Base-by-base conservation (phyloP, 495 filamentous ascomycete species). In the Penicillium antarcticum region DNA sequence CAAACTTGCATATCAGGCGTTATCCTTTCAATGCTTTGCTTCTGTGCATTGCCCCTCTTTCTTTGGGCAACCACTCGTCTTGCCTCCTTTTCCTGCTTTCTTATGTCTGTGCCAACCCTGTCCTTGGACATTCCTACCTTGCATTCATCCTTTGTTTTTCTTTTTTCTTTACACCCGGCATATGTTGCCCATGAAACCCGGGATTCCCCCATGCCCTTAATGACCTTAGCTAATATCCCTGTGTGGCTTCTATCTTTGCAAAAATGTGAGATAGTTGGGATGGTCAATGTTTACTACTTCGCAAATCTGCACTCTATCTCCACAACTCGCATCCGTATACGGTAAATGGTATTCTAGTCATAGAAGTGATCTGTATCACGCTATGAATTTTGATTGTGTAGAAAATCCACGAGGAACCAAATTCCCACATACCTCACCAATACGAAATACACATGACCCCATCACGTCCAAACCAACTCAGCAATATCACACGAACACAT, bases 1-100 rank as follows among this genome's bases (percentile, higher is more conserved):
- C 13, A 29, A 38, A 32, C 29, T 40, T 49, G 47, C 47, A 49
- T 49, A 18, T 29, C 47, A 16, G 47, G 47, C 47, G 47, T 49
- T 49, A 18, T 35, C 14, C 32, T 33, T 40, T 14, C 13, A 37
- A 37, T 41, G 26, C 16, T 41, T 23, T 48, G 24, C 46, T 40
- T 19, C 29, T 14, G 33, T 43, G 39, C 26, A 33, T 51, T 42
- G 8, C 19, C 31, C 32, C 7, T 51, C 31, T 17, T 42, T 50
- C 21, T 24, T 35, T 17, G 14, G 13, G 14, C 29, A 42, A 8
- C 14, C 29, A n/a, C 14, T 5, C 8, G 18, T 34, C 37, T 36
- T 21, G 18, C 35, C 44, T n/a, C 6, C 40, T 42, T 41, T 34
- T 36, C 23, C 16, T 49, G 36, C 36, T 29, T 12, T 35, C 33